phyloP scores from a whole-genome alignment of 129 eudicot species.

The Helichrysum umbraculigerum region DNA sequence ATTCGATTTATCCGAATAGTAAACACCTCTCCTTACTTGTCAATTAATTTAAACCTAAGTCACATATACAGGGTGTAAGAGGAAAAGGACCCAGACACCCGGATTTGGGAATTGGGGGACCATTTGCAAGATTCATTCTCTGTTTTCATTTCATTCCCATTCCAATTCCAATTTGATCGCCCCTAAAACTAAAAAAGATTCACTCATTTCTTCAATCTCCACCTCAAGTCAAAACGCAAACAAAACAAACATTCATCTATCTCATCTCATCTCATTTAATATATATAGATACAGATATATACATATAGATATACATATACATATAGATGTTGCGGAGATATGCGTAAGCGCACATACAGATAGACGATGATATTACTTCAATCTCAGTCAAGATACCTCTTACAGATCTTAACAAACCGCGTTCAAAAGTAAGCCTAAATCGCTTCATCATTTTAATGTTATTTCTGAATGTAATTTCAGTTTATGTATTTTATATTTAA shows the following conservation, averaged over 20 bases:
- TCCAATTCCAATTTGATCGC: background rate
- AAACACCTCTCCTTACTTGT: too few species aligned
- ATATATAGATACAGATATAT: background rate
- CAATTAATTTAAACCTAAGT: too few species aligned
- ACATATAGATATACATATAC: too few species aligned
- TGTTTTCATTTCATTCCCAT: too few species aligned
- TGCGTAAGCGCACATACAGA: constrained; percentile 4
- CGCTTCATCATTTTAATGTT: background rate
- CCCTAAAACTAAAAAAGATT: background rate
- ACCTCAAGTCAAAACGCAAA: background rate
- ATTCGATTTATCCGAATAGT: too few species aligned
- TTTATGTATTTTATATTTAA: background rate
- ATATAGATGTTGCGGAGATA: background rate
- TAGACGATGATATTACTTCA: constrained; percentile 63
- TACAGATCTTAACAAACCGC: constrained; percentile 67
- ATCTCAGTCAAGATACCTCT: constrained; percentile 72
- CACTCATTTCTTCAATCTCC: background rate
- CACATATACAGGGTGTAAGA: too few species aligned
- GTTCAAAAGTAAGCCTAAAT: constrained; percentile 44
- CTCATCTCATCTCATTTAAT: too few species aligned
- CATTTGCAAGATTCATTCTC: background rate
- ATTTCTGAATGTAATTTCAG: background rate
- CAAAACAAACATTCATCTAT: background rate
- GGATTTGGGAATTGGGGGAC: background rate
- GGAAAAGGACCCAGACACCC: too few species aligned